Base-by-base conservation (phyloP, 345 rosid species). In the Populus ilicifolia region DNA sequence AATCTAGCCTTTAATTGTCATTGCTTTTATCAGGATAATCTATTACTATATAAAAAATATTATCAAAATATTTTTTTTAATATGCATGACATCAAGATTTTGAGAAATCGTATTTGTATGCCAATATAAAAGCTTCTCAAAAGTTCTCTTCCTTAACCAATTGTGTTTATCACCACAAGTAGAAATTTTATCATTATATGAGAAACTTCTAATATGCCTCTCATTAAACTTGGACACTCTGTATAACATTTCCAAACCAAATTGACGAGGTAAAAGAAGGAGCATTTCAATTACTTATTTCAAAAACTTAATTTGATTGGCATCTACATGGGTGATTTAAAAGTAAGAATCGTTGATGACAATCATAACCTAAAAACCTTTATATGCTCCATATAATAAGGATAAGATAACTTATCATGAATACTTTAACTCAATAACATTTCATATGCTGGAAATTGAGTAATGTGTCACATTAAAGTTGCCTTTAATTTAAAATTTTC, bases 361-460 rank as follows among this genome's bases (percentile, higher is more conserved):
- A 27, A n/a, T 29, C 52, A 12, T 6, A 76, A 25, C 44, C 74
- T 33, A 46, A 14, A n/a, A 2, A 61, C 46, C 14, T 23, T 1
- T 7, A 18, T 14, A 0, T 46, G 29, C 11, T 27, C 29, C 4
- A 43, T 71, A 10, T 63, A 71, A 14, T n/a, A 29, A 25, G 74
- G 62, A 27, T 20, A 63, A 25, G 74, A 36, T 12, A 71, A 46
- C 2, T 18, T 17, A 5, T 39, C 39, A 7, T 46, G 14, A 44
- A 61, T 71, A 16, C 39, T 71, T 38, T 41, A 71, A 13, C 74
- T n/a, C 1, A 61, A 46, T 5, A 46, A 29, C 12, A n/a, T n/a
- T 25, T n/a, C 74, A 71, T 71, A 71, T 16, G 74, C 62, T 5
- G 41, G 62, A 46, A 71, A 71, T n/a, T 71, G 38, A 35, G 16